Base-by-base conservation (phyloP, 768 basidiomycete species). In the Thelephora ganbajun region DNA sequence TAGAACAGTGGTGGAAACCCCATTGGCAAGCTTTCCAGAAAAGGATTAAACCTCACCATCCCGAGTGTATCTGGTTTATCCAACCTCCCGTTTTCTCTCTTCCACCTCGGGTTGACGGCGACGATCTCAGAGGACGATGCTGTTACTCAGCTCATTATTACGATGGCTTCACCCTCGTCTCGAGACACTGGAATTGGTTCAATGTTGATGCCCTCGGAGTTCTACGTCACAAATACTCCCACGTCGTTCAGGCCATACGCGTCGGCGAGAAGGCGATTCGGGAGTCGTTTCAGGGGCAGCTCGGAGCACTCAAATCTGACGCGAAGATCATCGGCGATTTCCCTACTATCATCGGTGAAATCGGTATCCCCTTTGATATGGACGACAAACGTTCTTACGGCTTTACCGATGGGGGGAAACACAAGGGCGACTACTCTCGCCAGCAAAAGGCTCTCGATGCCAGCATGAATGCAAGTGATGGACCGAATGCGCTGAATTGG, bases 301-400 rank as follows among this genome's bases (percentile, higher is more conserved):
- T 99, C 18, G 81, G 72, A 14, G 73, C 85, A 44, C 66, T 97
- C 41, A 80, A 85, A 56, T 70, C 66, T 18, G 93, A 99, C 55
- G 76, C 80, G 0, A 61, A 64, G 26, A 78, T 80, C 43, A 69
- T 86, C 5, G 77, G 79, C 1, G 50, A 66, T 14, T 96, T 83
- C 56, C 94, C 94, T 1, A 93, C 87, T 0, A 70, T 98, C 53
- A 85, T 99, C 33, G 93, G 94, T 11, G 94, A 99, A 68, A 94
- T 97, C 45, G 94, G 94, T 12, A 86, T 80, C 1, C 94, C 94
- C 2, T 90, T 83, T 58, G 93, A 99, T 60, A 83, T 99, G 83
- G 94, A 99, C 59, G 66, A 66, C 47, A 90, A 88, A 63, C 70
- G 73, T 42, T 72, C 88, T 12, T 99, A 99, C 64, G 86, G 88